These are phyloP conservation scores for Mucor irregularis DNA, from an alignment of 371 early-diverging fungal species.

Conservation along the genomic window DNA sequence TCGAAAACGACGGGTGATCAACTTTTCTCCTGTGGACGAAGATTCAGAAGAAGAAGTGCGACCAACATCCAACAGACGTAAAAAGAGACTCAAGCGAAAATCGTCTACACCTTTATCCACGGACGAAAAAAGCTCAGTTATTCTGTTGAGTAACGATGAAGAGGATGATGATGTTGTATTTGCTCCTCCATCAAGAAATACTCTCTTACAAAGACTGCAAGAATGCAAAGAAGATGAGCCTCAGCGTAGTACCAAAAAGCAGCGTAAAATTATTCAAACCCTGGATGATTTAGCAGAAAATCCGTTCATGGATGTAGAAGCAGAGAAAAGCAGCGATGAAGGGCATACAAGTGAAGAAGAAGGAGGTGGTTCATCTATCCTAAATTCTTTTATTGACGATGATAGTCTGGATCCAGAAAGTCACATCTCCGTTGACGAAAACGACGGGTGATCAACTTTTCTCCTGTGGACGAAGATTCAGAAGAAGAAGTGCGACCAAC, in stretches of 20 bases:
- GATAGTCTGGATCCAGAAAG: not conserved
- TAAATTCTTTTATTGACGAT: slow-evolving; percentile 28
- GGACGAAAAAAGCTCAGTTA: too few relatives aligned
- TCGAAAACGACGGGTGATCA: too few relatives aligned
- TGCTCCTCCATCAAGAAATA: not conserved
- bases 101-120: not conserved
- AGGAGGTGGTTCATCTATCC: slow-evolving; percentile 3
- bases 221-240: not conserved
- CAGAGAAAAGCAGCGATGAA: slow-evolving; percentile 20
- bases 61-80: too few relatives aligned
- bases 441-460: too few relatives aligned
- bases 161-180: slow-evolving; percentile 7
- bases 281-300: not conserved
- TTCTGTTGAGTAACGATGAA: too few relatives aligned
- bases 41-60: not conserved
- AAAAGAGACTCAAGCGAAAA: not conserved
- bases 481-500: not conserved
- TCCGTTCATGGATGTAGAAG: slow-evolving; percentile 28
- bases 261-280: too few relatives aligned
- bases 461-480: too few relatives aligned
- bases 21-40: too few relatives aligned
- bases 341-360: slow-evolving; percentile 19
- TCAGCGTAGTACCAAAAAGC: not conserved
- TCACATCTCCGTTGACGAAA: not conserved
- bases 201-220: not conserved